Conservation (phyloP, 768 basidiomycete species). For the Mycena haematopus region DNA sequence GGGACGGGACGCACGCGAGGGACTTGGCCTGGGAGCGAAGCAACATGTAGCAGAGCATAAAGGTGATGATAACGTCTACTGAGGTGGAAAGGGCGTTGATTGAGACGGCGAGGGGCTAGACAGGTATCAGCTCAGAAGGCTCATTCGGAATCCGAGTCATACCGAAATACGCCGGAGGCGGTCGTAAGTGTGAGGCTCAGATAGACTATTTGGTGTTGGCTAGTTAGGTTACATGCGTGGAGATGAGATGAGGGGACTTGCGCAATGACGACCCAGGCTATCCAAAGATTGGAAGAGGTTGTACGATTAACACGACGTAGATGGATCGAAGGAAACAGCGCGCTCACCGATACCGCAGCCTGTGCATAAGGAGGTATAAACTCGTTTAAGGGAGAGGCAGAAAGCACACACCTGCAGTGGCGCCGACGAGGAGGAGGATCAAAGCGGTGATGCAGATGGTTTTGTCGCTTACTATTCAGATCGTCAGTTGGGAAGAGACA, state of each 20-base stretch:
- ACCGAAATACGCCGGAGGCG: conserved; percentile 45
- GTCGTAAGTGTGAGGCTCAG: conserved; percentile 39
- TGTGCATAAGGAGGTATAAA: background rate
- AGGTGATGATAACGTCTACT: conserved; percentile 57
- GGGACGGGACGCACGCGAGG: conserved; percentile 41
- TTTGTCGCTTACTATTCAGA: conserved; percentile 46
- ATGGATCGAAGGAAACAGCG: background rate
- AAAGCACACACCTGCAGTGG: conserved; percentile 35
- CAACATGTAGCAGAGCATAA: conserved; percentile 50
- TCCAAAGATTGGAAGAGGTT: background rate
- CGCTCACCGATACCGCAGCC: conserved; percentile 42
- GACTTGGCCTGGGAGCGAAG: conserved; percentile 58
- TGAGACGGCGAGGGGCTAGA: conserved; percentile 52
- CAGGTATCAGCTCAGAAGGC: no score
- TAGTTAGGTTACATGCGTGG: background rate
- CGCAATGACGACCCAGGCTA: conserved; percentile 52
- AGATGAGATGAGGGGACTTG: conserved; percentile 31
- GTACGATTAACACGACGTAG: background rate
- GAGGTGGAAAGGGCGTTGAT: conserved; percentile 57
- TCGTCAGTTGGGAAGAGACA: background rate
- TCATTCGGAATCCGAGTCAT: no score
- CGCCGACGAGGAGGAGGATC: conserved; percentile 41
- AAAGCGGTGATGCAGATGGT: conserved; percentile 40
- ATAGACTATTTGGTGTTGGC: background rate
- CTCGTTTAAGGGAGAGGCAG: background rate